phyloP scores from a whole-genome alignment of 1,284 basidiomycete genomes.

The Singerocomus inundabilis region DNA sequence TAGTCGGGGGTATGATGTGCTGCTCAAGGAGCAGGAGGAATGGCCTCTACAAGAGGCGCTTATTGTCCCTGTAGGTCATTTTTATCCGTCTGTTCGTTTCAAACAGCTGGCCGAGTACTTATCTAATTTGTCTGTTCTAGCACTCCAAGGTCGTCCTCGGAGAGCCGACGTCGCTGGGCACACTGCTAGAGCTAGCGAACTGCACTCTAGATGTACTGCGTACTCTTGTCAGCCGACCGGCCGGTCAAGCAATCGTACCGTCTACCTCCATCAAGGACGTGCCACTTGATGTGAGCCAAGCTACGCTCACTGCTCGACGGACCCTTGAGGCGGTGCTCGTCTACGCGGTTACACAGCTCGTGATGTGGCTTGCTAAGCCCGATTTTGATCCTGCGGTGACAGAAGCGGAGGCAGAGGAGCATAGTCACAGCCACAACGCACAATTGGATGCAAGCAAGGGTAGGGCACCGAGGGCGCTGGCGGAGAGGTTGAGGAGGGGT shows the following conservation, averaged over 20 bases:
- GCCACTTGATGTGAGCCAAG: slow-evolving; percentile 56
- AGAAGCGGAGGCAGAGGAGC: slow-evolving; percentile 46
- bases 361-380: slow-evolving; percentile 69
- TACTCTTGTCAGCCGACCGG: slow-evolving; percentile 55
- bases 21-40: slow-evolving; percentile 65
- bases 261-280: slow-evolving; percentile 39
- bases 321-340: slow-evolving; percentile 70
- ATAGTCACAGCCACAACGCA: slow-evolving; percentile 10
- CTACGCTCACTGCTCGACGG: slow-evolving; percentile 51
- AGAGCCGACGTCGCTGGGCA: slow-evolving; percentile 78
- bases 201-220: slow-evolving; percentile 68
- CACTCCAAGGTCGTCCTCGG: slow-evolving; percentile 78
- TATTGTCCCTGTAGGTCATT: slow-evolving; percentile 66
- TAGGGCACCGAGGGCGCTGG: slow-evolving; percentile 47
- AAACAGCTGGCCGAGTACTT: not conserved
- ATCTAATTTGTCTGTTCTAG: slow-evolving; percentile 36
- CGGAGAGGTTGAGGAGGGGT: slow-evolving; percentile 64
- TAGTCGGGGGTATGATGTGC: slow-evolving; percentile 66
- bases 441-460: slow-evolving; percentile 38
- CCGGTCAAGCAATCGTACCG: slow-evolving; percentile 50
- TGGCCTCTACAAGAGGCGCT: slow-evolving; percentile 69
- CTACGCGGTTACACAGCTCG: slow-evolving; percentile 77
- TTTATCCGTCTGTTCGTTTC: not conserved
- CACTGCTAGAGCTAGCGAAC: slow-evolving; percentile 72
- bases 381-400: slow-evolving; percentile 48